Base-by-base conservation (phyloP, 2,329 filamentous ascomycete species). In the Diaporthe nobilis region DNA sequence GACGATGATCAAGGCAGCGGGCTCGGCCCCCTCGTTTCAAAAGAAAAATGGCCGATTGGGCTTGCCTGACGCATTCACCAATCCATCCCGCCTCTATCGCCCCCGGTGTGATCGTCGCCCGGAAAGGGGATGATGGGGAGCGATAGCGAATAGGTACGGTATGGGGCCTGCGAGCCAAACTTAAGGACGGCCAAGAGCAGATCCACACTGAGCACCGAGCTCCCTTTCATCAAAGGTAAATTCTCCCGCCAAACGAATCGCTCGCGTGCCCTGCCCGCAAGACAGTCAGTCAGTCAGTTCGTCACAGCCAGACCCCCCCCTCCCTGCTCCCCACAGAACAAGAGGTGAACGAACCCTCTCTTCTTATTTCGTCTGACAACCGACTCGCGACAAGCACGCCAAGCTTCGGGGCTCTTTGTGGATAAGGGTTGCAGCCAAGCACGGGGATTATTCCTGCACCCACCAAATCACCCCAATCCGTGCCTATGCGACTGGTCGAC, bases 311-410 rank as follows among this genome's bases (percentile, higher is more conserved):
- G 63, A 31, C 28, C 63, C 28, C 25, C 22, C 44, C 28, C 17
- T 2, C 10, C 10, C 25, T 15, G 17, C 17, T 34, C 63, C 63
- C 63, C 44, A 51, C 63, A 67, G 63, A 51, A 51, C 44, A 51
- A 67, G 61, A 67, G 44, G 20, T 49, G 6, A 28, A 15, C 65
- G 22, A 12, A 37, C 31, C 28, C 34, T 39, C n/a, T 68, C 28
- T 28, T 25, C 22, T 15, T 51, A 51, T 51, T 22, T 37, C 47
- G 65, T 68, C 47, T 51, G 22, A 53, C 22, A 53, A 39, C 47
- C 65, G 65, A 68, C 65, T 53, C 47, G 65, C 47, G 65, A 53
- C 47, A 53, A 39, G 65, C 65, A 68, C 47, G 65, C 65, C 65
- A 68, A 68, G 65, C 65, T 68, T 68, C 47, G 65, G 65, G 65